phyloP scores from a whole-genome alignment of 345 rosid species.

The Sisymbrium altissimum region DNA sequence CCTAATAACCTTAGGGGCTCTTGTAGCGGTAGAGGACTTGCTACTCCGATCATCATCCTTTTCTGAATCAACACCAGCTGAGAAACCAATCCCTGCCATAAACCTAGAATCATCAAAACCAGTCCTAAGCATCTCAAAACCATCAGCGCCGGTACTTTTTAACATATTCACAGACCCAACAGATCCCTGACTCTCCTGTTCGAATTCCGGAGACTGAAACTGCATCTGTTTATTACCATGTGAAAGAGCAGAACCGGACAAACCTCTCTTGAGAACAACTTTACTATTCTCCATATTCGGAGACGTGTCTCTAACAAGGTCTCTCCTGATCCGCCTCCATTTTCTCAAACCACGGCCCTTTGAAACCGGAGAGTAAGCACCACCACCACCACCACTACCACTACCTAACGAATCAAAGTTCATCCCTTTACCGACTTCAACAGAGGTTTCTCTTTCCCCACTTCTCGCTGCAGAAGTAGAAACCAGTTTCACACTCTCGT shows the following conservation, averaged over 20 bases:
- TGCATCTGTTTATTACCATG: conserved; percentile 41
- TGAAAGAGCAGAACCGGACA: conserved; percentile 39
- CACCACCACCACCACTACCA: neutral
- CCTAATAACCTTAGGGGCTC: conserved; percentile 49
- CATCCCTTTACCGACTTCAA: conserved; percentile 13
- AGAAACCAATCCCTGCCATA: conserved; percentile 41
- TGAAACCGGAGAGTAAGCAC: conserved; percentile 35
- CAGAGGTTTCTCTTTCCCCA: neutral
- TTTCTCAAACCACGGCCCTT: conserved; percentile 85
- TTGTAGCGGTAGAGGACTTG: conserved; percentile 74
- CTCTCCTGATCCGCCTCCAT: conserved; percentile 85
- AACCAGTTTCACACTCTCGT: conserved; percentile 30
- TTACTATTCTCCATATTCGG: conserved; percentile 42
- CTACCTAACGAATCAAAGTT: conserved; percentile 22
- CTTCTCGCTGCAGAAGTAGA: neutral
- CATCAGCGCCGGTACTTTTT: conserved; percentile 35
- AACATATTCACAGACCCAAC: conserved; percentile 41
- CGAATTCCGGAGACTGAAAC: conserved; percentile 26
- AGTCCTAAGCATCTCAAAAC: conserved; percentile 34
- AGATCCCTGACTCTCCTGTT: conserved; percentile 46
- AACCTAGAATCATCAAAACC: conserved; percentile 30
- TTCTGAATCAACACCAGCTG: conserved; percentile 53
- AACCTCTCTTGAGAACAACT: conserved; percentile 61
- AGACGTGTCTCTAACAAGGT: conserved; percentile 49
- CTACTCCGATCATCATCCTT: conserved; percentile 72